Base-by-base conservation (phyloP, 2,329 filamentous ascomycete genomes). In the Stagonosporopsis cucurbitacearum region DNA sequence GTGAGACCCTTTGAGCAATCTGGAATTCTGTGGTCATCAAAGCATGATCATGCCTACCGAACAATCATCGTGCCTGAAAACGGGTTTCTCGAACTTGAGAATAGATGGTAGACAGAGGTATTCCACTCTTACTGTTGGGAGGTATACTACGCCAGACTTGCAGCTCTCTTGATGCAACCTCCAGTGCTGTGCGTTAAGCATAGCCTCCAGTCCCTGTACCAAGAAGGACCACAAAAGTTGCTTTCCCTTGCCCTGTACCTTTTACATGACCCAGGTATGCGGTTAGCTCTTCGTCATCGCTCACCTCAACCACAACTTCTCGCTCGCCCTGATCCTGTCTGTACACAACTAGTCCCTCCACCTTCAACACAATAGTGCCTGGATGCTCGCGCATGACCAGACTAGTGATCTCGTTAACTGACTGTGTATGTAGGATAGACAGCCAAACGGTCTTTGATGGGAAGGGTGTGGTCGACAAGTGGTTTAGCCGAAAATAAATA, bases 401-500 rank as follows among this genome's bases (percentile, higher is more conserved):
- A n/a, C 81, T 80, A n/a, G 84, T 81, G 35, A 93, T 73, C 64
- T 90, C 87, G 8, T 80, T 77, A 5, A 92, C 71, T 1, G 86
- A 86, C 4, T 81, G 79, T 1, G 80, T 76, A 9, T 78, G 77
- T 43, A 93, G 74, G 13, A 87, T 87, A 30, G 82, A 84, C 37
- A 91, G 83, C 88, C 89, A 94, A 35, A 88, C 78, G 0, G 65
- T 65, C 64, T 79, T 82, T 63, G 71, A 71, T 45, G 71, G 76
- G 59, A 70, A 70, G 6, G 80, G 76, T 30, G 88, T 78, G 12
- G 80, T 81, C 3, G 88, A 90, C n/a, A 82, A 80, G 0, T 85
- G 82, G 62, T 89, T 84, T 5, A 91, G 80, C n/a, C 88, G 86
- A 62, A 93, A 83, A 75, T 87, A 92, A 12, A 90, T 82, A 2